These are phyloP conservation scores for Nepenthes mirabilis DNA, from an alignment of 148 eudicot genomes.

Conservation along the genomic window DNA sequence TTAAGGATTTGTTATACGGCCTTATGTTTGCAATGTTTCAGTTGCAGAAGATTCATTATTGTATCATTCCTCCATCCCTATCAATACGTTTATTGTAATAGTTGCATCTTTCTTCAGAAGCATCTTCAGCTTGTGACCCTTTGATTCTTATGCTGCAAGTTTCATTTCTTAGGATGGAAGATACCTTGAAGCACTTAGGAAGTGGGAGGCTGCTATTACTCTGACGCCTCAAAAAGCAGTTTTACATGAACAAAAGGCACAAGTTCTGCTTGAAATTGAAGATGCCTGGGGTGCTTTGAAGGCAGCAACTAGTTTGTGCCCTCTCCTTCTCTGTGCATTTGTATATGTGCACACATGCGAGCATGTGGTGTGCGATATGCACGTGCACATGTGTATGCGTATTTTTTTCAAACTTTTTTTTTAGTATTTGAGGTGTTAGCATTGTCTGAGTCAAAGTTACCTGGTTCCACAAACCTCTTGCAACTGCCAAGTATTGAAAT, in stretches of 20 bases:
- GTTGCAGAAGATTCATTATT: too few relatives aligned
- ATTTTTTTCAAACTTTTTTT: neutral
- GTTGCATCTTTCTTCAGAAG: neutral
- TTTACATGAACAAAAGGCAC: conserved; percentile 85
- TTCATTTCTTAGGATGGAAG: conserved; percentile 46
- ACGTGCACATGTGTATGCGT: neutral
- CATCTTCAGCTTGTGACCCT: neutral
- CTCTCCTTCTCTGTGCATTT: conserved; percentile 6
- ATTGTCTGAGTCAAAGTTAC: too few relatives aligned
- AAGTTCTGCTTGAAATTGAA: conserved; percentile 73
- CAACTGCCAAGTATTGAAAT: too few relatives aligned
- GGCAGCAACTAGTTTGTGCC: conserved; percentile 57
- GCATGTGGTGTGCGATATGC: neutral
- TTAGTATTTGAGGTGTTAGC: neutral
- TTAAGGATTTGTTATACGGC: too few relatives aligned
- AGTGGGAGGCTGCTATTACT: conserved; percentile 77
- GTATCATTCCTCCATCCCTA: too few relatives aligned
- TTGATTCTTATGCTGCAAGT: neutral
- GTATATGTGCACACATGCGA: too few relatives aligned
- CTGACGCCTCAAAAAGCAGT: conserved; percentile 56
- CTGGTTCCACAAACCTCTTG: too few relatives aligned
- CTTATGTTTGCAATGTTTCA: too few relatives aligned
- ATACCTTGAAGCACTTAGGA: conserved; percentile 77
- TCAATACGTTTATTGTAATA: too few relatives aligned
- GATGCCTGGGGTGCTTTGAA: conserved; percentile 83